A percentile compares a stretch with the other conserved stretches of the same genome.
phyloP scores from a whole-genome alignment of 2,329 filamentous ascomycete species.

The Aureobasidium vineae region DNA sequence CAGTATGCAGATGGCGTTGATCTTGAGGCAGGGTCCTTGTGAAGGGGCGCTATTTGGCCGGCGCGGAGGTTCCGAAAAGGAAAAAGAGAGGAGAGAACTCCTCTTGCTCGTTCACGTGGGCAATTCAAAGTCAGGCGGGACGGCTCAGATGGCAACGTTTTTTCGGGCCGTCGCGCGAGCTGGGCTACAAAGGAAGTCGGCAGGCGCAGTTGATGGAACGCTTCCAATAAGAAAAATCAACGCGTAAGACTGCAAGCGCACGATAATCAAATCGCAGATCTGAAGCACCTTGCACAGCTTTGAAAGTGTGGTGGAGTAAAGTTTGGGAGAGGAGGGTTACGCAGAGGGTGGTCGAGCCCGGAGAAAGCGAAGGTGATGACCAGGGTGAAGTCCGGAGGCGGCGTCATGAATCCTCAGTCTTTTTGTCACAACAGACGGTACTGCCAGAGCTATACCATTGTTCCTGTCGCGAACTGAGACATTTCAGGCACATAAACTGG shows the following conservation, averaged over 20 bases:
- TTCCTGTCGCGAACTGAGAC: neutral
- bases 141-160: constrained; percentile 1
- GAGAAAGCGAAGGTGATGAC: neutral
- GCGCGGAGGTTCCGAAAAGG: neutral
- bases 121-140: neutral
- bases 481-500: neutral
- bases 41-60: neutral
- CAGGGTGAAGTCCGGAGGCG: constrained; percentile 14
- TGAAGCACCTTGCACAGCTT: constrained; percentile 21
- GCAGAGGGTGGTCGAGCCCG: constrained; percentile 1
- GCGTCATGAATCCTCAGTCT: constrained; percentile 15
- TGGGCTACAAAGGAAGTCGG: neutral
- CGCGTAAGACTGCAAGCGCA: constrained; percentile 11
- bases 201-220: neutral
- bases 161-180: neutral
- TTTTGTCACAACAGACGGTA: constrained; percentile 1
- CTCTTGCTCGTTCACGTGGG: neutral
- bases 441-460: neutral
- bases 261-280: constrained; percentile 17
- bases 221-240: neutral
- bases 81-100: neutral
- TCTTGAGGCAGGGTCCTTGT: constrained; percentile 4
- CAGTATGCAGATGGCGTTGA: neutral
- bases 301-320: neutral
- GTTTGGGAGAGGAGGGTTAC: constrained; percentile 9